Evolutionary conservation across 805 yeast species (phyloP).

Genomic region (Blastobotrys chiropterorum): DNA sequence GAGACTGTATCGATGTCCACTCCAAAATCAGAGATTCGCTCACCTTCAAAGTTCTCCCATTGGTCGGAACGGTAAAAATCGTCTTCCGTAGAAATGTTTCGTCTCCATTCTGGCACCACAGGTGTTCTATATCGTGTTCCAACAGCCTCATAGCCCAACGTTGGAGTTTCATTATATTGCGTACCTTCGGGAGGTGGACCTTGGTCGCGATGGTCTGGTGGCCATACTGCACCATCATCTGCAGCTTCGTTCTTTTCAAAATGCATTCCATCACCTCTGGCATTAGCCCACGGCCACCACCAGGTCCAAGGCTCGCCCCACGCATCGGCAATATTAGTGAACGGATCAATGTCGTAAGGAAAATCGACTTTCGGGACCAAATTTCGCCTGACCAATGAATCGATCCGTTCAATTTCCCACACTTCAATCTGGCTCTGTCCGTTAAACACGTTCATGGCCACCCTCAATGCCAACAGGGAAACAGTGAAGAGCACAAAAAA

Average conservation of each 20-base stretch:
- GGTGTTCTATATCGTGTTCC: background rate
- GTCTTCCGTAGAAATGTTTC: constrained; percentile 16
- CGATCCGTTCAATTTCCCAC: constrained; percentile 87
- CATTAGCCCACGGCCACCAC: constrained; percentile 65
- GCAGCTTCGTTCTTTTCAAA: constrained; percentile 52
- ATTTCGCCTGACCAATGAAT: constrained; percentile 46
- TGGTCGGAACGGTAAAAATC: constrained; percentile 36
- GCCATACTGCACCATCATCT: constrained; percentile 70
- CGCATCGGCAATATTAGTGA: constrained; percentile 44
- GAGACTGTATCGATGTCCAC: constrained; percentile 48
- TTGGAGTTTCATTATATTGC: too few relatives aligned
- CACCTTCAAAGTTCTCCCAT: constrained; percentile 83
- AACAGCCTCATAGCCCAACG: too few relatives aligned
- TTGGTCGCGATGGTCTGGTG: constrained; percentile 72
- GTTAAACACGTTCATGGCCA: constrained; percentile 44
- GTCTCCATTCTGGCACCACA: constrained; percentile 32
- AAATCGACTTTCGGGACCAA: constrained; percentile 40
- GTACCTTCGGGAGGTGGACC: constrained; percentile 22
- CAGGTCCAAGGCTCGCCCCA: constrained; percentile 59
- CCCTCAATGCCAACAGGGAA: constrained; percentile 52
- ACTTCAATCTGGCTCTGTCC: constrained; percentile 88
- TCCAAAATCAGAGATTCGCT: constrained; percentile 75
- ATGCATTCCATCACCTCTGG: constrained; percentile 52
- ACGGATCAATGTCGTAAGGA: constrained; percentile 73
- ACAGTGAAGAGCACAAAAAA: constrained; percentile 58